These are phyloP conservation scores for Xenoacremonium recifei DNA, from an alignment of 2,329 filamentous ascomycete species.

Conservation along the genomic window DNA sequence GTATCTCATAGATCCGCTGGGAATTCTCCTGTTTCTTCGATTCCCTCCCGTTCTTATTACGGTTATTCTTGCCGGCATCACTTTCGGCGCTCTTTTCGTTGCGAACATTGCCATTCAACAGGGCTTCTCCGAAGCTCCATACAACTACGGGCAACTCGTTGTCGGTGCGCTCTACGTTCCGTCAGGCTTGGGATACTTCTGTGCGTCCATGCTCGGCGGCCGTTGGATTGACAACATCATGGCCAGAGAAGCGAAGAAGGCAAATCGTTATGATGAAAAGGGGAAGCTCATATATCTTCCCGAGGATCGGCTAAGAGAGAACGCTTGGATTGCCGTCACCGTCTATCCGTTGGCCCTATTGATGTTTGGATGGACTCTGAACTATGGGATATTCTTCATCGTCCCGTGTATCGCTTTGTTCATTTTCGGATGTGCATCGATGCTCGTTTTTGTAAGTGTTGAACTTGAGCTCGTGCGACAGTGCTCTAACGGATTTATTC, in stretches of 20 bases:
- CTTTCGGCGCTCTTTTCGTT: constrained; percentile 73
- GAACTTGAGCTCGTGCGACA: background rate
- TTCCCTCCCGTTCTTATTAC: constrained; percentile 71
- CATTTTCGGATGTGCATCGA: constrained; percentile 72
- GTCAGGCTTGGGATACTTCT: constrained; percentile 69
- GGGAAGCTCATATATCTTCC: constrained; percentile 68
- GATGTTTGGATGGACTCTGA: constrained; percentile 74
- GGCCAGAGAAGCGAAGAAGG: constrained; percentile 70
- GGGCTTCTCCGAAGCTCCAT: constrained; percentile 65
- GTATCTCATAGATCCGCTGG: constrained; percentile 69
- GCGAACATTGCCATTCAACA: constrained; percentile 76
- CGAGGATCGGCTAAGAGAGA: constrained; percentile 81
- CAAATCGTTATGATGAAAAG: constrained; percentile 64
- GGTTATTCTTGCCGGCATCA: constrained; percentile 71
- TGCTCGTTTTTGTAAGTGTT: constrained; percentile 69
- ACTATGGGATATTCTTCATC: constrained; percentile 64
- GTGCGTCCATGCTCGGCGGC: constrained; percentile 67
- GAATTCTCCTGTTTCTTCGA: constrained; percentile 67
- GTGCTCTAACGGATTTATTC: constrained; percentile 8
- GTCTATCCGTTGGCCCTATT: constrained; percentile 70
- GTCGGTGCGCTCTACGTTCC: constrained; percentile 79
- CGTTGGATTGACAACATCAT: constrained; percentile 81
- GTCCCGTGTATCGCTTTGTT: constrained; percentile 65
- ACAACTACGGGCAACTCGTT: constrained; percentile 65
- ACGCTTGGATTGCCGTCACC: constrained; percentile 72